These are phyloP conservation scores for Penicillium alfredii DNA, from an alignment of 495 filamentous ascomycete species.

Conservation along the genomic window DNA sequence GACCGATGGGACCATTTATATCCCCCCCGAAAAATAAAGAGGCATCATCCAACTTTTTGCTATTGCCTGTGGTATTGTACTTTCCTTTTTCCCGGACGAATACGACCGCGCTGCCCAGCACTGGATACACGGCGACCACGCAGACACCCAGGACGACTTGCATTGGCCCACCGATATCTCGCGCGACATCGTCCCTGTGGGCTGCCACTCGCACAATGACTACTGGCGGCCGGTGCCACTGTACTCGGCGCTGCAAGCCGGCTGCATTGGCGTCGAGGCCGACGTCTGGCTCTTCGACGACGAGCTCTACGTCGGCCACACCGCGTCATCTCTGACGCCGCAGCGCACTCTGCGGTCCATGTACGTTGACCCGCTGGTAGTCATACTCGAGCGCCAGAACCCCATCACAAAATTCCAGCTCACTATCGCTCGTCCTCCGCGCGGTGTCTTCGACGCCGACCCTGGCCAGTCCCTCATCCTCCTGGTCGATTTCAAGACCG, in stretches of 20 bases:
- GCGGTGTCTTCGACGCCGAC: conserved; percentile 46
- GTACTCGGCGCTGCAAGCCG: conserved; percentile 57
- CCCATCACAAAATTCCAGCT: conserved; percentile 31
- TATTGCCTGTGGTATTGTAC: conserved; percentile 46
- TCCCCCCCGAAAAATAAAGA: conserved; percentile 12
- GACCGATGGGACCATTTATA: too few relatives aligned
- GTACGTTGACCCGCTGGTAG: conserved; percentile 51
- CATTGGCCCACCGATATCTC: conserved; percentile 75
- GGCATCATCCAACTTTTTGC: conserved; percentile 45
- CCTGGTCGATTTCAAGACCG: conserved; percentile 68
- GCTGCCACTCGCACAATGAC: conserved; percentile 79
- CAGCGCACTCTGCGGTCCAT: conserved; percentile 48
- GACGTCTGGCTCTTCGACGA: conserved; percentile 79
- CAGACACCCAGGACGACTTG: conserved; percentile 37
- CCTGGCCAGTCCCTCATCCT: conserved; percentile 56
- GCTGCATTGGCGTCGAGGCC: conserved; percentile 69
- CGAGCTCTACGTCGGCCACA: conserved; percentile 59
- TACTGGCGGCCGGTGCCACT: conserved; percentile 76
- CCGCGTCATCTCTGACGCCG: conserved; percentile 36
- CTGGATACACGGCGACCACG: conserved; percentile 44
- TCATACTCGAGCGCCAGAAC: conserved; percentile 49
- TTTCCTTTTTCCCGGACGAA: conserved; percentile 52
- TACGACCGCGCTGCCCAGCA: conserved; percentile 40
- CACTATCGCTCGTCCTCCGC: conserved; percentile 12
- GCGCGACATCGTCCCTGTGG: conserved; percentile 60